phyloP scores from a whole-genome alignment of 2,329 filamentous ascomycete genomes.

The Aspergillus uvarum region DNA sequence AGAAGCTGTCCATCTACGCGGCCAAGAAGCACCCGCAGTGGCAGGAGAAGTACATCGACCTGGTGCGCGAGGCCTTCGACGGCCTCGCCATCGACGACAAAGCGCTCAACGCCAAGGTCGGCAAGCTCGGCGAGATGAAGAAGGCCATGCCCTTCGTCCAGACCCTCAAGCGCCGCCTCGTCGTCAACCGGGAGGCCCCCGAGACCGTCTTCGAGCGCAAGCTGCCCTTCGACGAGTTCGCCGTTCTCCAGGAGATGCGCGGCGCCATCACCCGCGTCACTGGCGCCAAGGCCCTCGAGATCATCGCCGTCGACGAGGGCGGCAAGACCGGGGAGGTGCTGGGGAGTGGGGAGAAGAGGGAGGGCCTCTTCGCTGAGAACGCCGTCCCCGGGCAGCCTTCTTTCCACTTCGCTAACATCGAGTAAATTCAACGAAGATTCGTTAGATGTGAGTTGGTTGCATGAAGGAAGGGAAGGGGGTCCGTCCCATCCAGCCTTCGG shows the following conservation, averaged over 20 bases:
- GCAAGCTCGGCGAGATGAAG: conserved; percentile 80
- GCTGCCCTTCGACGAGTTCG: conserved; percentile 80
- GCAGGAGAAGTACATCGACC: conserved; percentile 87
- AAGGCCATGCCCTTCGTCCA: conserved; percentile 98
- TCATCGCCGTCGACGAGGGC: conserved; percentile 67
- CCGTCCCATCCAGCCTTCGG: no score
- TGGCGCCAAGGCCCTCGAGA: conserved; percentile 67
- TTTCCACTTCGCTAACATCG: conserved; percentile 82
- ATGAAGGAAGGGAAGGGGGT: no score
- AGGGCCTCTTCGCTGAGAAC: conserved; percentile 64
- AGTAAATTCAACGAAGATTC: conserved; percentile 18
- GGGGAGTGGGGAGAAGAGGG: conserved; percentile 54
- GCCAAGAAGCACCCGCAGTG: conserved; percentile 79
- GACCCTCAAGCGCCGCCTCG: conserved; percentile 76
- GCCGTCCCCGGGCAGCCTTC: conserved; percentile 80
- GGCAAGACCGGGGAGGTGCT: conserved; percentile 49
- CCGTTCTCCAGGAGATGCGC: conserved; percentile 74
- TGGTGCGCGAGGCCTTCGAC: conserved; percentile 71
- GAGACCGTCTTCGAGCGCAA: conserved; percentile 76
- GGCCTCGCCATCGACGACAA: conserved; percentile 72
- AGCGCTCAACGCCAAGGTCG: conserved; percentile 72
- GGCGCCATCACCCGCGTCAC: conserved; percentile 74
- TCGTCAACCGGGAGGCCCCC: conserved; percentile 63
- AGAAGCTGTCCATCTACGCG: conserved; percentile 84
- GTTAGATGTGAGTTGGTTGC: no score